phyloP scores from a whole-genome alignment of 345 rosid genomes.

The Streptanthus diversifolius region DNA sequence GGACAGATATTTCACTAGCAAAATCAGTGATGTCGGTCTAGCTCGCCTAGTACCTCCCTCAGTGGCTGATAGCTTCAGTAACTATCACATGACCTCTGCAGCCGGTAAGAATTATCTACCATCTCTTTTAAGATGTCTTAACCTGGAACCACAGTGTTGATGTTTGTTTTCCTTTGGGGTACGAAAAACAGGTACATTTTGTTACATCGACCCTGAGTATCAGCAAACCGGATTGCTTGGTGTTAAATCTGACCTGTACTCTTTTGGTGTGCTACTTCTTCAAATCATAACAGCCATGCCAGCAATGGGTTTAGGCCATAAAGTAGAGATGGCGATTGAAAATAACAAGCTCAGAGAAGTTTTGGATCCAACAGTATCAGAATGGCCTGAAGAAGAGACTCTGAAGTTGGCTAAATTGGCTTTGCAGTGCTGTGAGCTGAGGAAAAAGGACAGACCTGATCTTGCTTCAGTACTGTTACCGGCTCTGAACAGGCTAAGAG shows the following conservation, averaged over 20 bases:
- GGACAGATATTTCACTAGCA: constrained; percentile 50
- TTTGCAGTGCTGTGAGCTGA: constrained; percentile 66
- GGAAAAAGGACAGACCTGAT: constrained; percentile 79
- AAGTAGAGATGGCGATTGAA: constrained; percentile 53
- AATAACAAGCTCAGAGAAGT: constrained; percentile 42
- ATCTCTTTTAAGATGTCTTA: background rate
- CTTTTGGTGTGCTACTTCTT: constrained; percentile 74
- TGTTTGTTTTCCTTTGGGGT: constrained; percentile 18
- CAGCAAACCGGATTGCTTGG: constrained; percentile 81
- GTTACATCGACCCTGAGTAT: constrained; percentile 85
- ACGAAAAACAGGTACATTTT: constrained; percentile 47
- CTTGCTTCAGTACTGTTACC: constrained; percentile 62
- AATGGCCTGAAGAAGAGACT: constrained; percentile 74
- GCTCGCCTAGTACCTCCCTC: constrained; percentile 64
- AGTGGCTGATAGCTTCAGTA: constrained; percentile 35
- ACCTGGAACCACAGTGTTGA: constrained; percentile 13
- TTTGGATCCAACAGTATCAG: constrained; percentile 57
- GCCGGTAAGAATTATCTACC: constrained; percentile 44
- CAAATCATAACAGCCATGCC: constrained; percentile 68
- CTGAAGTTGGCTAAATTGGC: constrained; percentile 59
- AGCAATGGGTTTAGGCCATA: constrained; percentile 60
- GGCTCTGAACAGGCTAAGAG: constrained; percentile 49
- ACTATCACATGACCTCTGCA: constrained; percentile 64
- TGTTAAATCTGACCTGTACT: constrained; percentile 78
- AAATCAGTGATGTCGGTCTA: constrained; percentile 72